Evolutionary conservation across 2,329 filamentous ascomycete species (phyloP).

Genomic region (Claviceps pusilla): DNA sequence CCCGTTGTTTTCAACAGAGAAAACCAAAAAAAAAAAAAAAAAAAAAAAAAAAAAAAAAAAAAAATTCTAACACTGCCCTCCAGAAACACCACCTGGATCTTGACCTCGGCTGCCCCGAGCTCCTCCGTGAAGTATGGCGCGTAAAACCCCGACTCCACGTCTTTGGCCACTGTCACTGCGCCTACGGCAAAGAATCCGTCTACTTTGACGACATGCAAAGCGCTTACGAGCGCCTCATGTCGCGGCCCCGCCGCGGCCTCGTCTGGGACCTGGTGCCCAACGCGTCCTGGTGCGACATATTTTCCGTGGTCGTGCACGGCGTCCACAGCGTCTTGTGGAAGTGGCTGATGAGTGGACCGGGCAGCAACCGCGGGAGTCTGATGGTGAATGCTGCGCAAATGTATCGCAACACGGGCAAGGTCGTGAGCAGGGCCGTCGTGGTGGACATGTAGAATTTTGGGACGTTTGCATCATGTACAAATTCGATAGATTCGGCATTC

Average conservation of each 20-base stretch:
- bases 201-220: slow-evolving; percentile 63
- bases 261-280: slow-evolving; percentile 33
- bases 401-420: slow-evolving; percentile 34
- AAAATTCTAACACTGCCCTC: not conserved
- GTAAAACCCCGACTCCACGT: slow-evolving; percentile 63
- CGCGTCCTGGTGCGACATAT: slow-evolving; percentile 30
- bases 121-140: slow-evolving; percentile 59
- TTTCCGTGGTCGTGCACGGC: slow-evolving; percentile 29
- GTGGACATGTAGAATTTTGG: slow-evolving; percentile 16
- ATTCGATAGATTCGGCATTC: not conserved
- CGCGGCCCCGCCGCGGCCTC: slow-evolving; percentile 25
- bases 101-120: slow-evolving; percentile 53
- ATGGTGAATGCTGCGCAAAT: slow-evolving; percentile 45
- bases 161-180: slow-evolving; percentile 74
- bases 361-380: slow-evolving; percentile 32
- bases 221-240: slow-evolving; percentile 52
- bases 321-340: slow-evolving; percentile 36
- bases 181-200: slow-evolving; percentile 51
- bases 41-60: not conserved
- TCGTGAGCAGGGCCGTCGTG: slow-evolving; percentile 26
- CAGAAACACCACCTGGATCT: slow-evolving; percentile 54
- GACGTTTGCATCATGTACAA: not conserved
- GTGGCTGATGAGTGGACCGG: slow-evolving; percentile 39
- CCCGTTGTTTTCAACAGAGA: too few relatives aligned
- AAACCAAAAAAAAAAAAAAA: not conserved